Evolutionary conservation across 2,329 filamentous ascomycete genomes (phyloP).

Genomic region (Xylariaceae sp.): DNA sequence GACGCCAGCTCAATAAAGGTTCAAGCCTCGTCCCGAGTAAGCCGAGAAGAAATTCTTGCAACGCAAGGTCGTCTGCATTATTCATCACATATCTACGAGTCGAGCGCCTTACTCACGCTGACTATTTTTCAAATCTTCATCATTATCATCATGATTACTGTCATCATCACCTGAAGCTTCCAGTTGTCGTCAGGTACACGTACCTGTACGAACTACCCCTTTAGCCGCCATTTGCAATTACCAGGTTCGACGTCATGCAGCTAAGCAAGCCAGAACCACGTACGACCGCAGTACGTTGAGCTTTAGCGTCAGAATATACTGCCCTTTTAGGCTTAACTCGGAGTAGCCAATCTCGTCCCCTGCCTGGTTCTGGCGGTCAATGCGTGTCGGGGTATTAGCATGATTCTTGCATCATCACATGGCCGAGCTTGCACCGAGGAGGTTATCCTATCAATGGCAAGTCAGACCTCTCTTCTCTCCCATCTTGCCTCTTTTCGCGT

Average conservation of each 20-base stretch:
- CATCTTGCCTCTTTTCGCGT: conserved; percentile 3
- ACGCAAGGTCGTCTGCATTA: conserved; percentile 6
- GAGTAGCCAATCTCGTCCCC: conserved; percentile 4
- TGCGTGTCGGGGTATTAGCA: conserved; percentile 24
- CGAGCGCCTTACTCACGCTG: conserved; percentile 18
- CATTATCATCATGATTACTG: conserved; percentile 21
- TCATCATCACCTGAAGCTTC: conserved; percentile 5
- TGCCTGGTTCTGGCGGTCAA: conserved; percentile 33
- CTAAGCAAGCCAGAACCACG: conserved; percentile 2
- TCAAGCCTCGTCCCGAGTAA: background rate
- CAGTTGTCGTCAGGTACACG: background rate
- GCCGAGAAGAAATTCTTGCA: background rate
- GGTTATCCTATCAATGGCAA: conserved; percentile 26
- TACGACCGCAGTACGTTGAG: background rate
- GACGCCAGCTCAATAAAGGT: too few species aligned
- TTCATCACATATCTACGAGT: too few species aligned
- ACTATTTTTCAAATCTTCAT: conserved; percentile 25
- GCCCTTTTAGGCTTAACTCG: conserved; percentile 28
- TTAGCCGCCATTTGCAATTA: conserved; percentile 16
- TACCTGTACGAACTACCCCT: background rate
- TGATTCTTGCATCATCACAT: conserved; percentile 36
- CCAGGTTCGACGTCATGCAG: conserved; percentile 16
- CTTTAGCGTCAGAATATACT: conserved; percentile 20
- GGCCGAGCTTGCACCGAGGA: conserved; percentile 39
- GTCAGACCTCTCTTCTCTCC: conserved; percentile 15